Evolutionary conservation across 495 filamentous ascomycete species (phyloP).

Genomic region (Penicillium bovifimosum): DNA sequence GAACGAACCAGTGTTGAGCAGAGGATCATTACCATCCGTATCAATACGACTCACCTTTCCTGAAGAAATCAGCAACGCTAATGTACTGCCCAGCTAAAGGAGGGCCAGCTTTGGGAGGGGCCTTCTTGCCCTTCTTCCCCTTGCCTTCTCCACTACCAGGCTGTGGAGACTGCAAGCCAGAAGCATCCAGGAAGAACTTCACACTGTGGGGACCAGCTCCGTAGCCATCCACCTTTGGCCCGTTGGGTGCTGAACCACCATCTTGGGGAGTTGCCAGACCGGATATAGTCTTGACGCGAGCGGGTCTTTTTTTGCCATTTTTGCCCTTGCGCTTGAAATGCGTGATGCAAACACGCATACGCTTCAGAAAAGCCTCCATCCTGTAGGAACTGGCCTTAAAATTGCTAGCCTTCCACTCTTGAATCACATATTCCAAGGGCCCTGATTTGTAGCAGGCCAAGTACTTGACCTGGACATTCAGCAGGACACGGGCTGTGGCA

Average conservation of each 20-base stretch:
- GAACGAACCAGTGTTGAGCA: neutral
- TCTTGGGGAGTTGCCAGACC: constrained; percentile 41
- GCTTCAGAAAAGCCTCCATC: constrained; percentile 42
- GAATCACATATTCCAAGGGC: constrained; percentile 23
- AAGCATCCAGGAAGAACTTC: constrained; percentile 35
- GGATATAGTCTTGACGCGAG: constrained; percentile 38
- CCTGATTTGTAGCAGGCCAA: constrained; percentile 36
- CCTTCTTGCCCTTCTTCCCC: constrained; percentile 22
- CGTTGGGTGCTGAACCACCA: constrained; percentile 25
- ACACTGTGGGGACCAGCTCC: constrained; percentile 43
- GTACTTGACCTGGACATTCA: constrained; percentile 54
- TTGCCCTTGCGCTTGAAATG: constrained; percentile 36
- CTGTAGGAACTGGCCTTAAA: constrained; percentile 1
- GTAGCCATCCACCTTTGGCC: constrained; percentile 27
- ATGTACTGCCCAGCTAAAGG: constrained; percentile 28
- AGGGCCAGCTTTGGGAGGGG: constrained; percentile 26
- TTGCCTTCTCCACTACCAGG: neutral
- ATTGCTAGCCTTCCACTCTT: constrained; percentile 9
- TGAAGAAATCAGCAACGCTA: constrained; percentile 49
- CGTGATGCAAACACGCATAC: constrained; percentile 35
- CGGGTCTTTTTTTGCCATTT: constrained; percentile 22
- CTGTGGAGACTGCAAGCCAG: neutral
- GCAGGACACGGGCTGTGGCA: constrained; percentile 56
- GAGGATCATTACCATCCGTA: neutral
- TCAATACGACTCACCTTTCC: constrained; percentile 22